Percentiles rank a stretch among this genome's conserved stretches.
Conservation (phyloP, 306 rosid genomes). For the Ormosia emarginata region DNA sequence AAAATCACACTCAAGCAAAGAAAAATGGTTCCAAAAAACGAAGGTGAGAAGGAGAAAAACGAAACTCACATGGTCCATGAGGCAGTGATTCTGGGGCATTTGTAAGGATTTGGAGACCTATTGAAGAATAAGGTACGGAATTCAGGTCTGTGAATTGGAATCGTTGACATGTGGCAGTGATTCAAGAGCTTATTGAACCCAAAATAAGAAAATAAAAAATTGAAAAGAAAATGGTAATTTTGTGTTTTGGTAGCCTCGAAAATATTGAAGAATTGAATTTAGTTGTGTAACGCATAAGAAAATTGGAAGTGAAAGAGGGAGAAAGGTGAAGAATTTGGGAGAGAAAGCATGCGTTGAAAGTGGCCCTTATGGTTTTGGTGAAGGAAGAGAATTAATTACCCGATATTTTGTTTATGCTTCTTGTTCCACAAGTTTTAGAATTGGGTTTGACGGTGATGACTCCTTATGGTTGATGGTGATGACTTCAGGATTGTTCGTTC, state of each 20-base stretch:
- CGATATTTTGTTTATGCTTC: background rate
- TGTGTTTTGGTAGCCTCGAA: background rate
- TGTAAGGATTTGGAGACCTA: conserved; percentile 15
- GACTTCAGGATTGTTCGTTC: background rate
- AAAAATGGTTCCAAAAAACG: background rate
- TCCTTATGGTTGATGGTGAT: too few relatives aligned
- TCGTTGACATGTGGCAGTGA: conserved; percentile 46
- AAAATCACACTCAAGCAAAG: background rate
- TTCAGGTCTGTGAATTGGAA: conserved; percentile 46
- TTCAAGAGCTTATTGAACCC: background rate
- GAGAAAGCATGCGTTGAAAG: background rate
- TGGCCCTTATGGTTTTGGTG: background rate
- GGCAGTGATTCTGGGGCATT: conserved; percentile 20
- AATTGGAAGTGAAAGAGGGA: background rate
- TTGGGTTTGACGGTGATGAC: background rate
- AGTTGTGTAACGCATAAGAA: background rate
- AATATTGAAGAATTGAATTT: background rate
- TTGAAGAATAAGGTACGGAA: conserved; percentile 31
- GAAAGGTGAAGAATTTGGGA: conserved; percentile 1
- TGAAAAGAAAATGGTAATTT: background rate
- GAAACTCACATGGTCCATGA: conserved; percentile 57
- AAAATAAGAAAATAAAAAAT: background rate
- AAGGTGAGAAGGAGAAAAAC: background rate
- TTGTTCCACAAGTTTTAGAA: background rate
- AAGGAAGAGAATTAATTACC: background rate